Percentiles rank a stretch among this genome's conserved stretches.
phyloP scores from a whole-genome alignment of 139 green algal genomes.

The Coelastrella sp. region DNA sequence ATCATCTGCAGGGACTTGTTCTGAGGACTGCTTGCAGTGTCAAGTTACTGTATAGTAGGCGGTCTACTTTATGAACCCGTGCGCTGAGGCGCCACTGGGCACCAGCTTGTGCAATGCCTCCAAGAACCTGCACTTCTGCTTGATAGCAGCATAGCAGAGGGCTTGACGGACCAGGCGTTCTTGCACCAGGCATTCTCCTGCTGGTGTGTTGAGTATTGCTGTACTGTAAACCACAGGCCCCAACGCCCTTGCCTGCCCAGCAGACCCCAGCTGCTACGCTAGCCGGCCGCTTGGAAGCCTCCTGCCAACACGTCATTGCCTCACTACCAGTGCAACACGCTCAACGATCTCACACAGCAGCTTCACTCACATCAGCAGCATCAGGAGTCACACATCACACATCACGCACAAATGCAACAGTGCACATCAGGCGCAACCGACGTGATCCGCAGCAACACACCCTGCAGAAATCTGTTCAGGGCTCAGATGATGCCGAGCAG shows the following conservation, averaged over 20 bases:
- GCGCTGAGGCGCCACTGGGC: too few relatives aligned
- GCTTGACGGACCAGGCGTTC: neutral
- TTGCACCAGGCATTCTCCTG: neutral
- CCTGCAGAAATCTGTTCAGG: neutral
- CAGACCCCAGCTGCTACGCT: neutral
- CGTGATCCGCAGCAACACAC: neutral
- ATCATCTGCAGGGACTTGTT: too few relatives aligned
- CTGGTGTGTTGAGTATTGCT: neutral
- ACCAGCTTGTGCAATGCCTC: too few relatives aligned
- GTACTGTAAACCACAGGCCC: neutral
- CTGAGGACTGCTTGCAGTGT: too few relatives aligned
- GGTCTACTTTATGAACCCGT: too few relatives aligned
- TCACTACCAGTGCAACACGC: neutral
- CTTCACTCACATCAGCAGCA: neutral
- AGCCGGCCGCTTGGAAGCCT: neutral
- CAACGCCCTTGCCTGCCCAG: neutral
- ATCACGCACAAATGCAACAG: neutral
- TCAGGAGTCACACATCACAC: neutral
- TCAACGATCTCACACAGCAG: neutral
- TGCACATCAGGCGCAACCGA: neutral
- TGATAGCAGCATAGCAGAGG: too few relatives aligned
- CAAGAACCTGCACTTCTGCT: too few relatives aligned
- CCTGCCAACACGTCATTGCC: constrained; percentile 16
- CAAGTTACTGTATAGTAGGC: too few relatives aligned
- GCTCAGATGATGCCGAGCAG: neutral